Base-by-base conservation (phyloP, 352 stramenopile species). In the Pythium periplocum region DNA sequence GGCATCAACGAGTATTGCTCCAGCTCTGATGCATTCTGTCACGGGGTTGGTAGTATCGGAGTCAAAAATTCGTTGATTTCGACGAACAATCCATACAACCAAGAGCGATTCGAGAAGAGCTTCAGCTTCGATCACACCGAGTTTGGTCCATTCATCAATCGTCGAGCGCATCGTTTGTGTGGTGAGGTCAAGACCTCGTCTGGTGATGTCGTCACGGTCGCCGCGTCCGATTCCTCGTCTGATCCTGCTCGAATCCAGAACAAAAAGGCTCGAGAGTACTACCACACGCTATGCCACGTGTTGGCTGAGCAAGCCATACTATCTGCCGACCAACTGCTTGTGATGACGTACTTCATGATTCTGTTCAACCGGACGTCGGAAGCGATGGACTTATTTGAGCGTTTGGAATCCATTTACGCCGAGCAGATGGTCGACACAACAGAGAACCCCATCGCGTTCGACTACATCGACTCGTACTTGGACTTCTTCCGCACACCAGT, bases 381-480 rank as follows among this genome's bases (percentile, higher is more conserved):
- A 39, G 69, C 66, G 26, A 40, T 81, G 38, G 43, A 58, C 2
- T 49, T 73, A 46, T 77, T 86, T 43, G 46, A 43, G 36, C 66
- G 55, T 4, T 37, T 79, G 7, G 17, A 26, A 26, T 26, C 17
- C 17, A 26, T 26, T 26, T 26, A 26, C 17, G 45, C 67, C 6
- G 39, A 6, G 7, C 30, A 62, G 11, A 26, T 45, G 7, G 17
- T n/a, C 9, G 12, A 35, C 12, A 47, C 34, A 10, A 31, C 35
- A 4, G 57, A 68, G n/a, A 38, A 44, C 42, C 69, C 59, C 17
- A 49, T 90, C 32, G 68, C 73, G 31, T 86, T 71, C 37, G 75
- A 83, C 35, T 90, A 87, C 47, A 71, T 90, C 36, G 45, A 51
- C 41, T 64, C 70, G 31, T 90, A 83, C 60, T 57, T 90, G 36